Percentiles rank a stretch among this genome's conserved stretches.
Conservation (phyloP, 352 stramenopile species). For the Phytopythium delawarense region DNA sequence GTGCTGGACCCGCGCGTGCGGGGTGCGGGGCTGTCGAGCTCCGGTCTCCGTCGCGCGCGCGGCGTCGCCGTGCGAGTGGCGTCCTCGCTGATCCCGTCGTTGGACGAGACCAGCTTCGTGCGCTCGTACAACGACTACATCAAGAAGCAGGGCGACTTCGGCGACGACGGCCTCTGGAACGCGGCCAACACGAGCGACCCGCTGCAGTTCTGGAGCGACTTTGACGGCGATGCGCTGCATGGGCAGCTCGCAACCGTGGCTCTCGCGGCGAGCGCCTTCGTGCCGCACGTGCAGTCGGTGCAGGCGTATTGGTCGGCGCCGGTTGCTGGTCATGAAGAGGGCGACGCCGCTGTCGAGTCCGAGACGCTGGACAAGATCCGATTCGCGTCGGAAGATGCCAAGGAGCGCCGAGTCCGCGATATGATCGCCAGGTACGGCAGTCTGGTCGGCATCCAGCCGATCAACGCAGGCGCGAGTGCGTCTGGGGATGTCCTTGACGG, state of each 20-base stretch:
- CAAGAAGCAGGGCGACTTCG: conserved; percentile 33
- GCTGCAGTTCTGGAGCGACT: conserved; percentile 36
- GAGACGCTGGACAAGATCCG: conserved; percentile 28
- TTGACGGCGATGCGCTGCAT: conserved; percentile 27
- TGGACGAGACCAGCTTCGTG: conserved; percentile 34
- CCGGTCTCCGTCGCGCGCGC: conserved; percentile 27
- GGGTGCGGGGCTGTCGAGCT: conserved; percentile 29
- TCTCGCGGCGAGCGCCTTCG: conserved; percentile 25
- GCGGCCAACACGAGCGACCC: conserved; percentile 24
- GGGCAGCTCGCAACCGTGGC: conserved; percentile 25
- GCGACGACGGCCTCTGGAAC: conserved; percentile 32
- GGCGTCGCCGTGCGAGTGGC: conserved; percentile 26
- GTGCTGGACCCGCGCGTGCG: conserved; percentile 33
- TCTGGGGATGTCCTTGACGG: not conserved
- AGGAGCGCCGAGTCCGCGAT: conserved; percentile 2
- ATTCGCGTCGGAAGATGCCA: conserved; percentile 2
- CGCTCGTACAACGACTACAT: conserved; percentile 41
- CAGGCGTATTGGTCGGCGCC: conserved; percentile 23
- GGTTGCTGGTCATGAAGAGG: not conserved
- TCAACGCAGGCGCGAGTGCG: not conserved
- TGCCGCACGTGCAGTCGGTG: conserved; percentile 23
- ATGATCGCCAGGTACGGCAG: conserved; percentile 15
- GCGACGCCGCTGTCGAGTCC: not conserved
- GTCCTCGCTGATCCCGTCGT: conserved; percentile 11
- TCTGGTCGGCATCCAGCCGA: conserved; percentile 15